Conservation (phyloP, 2,329 filamentous ascomycete species). For the Aspergillus ibericus region DNA sequence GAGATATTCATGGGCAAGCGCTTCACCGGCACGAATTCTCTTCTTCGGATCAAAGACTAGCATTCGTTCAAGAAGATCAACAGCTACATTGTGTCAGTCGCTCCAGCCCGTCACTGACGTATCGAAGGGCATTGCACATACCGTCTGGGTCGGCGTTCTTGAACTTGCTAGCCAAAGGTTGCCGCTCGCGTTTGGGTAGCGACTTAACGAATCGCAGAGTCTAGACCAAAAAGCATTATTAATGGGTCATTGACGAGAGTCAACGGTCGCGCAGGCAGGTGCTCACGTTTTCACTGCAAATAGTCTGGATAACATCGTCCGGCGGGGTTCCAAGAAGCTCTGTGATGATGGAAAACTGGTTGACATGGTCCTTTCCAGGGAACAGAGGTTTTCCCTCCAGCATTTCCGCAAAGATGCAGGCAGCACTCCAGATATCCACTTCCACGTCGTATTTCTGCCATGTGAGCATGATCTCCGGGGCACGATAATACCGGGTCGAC, state of each 20-base stretch:
- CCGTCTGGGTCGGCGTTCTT: conserved; percentile 87
- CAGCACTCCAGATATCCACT: conserved; percentile 98
- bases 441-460: conserved; percentile 99
- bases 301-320: conserved; percentile 97
- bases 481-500: conserved; percentile 96
- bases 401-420: conserved; percentile 99
- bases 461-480: conserved; percentile 99
- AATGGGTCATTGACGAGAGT: not conserved
- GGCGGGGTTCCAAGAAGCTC: conserved; percentile 94
- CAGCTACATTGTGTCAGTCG: conserved; percentile 56
- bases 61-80: conserved; percentile 94
- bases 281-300: conserved; percentile 93
- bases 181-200: conserved; percentile 88
- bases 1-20: conserved; percentile 88
- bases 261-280: not conserved
- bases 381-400: conserved; percentile 97
- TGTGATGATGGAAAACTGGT: conserved; percentile 99
- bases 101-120: not conserved
- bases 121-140: conserved; percentile 44
- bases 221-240: conserved; percentile 50
- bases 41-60: conserved; percentile 98
- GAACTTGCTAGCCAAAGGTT: conserved; percentile 85
- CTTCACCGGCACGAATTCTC: conserved; percentile 82
- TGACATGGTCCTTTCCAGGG: conserved; percentile 98
- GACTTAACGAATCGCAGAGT: conserved; percentile 97